phyloP scores from a whole-genome alignment of 2,329 filamentous ascomycete genomes.

The Botryotinia convoluta region DNA sequence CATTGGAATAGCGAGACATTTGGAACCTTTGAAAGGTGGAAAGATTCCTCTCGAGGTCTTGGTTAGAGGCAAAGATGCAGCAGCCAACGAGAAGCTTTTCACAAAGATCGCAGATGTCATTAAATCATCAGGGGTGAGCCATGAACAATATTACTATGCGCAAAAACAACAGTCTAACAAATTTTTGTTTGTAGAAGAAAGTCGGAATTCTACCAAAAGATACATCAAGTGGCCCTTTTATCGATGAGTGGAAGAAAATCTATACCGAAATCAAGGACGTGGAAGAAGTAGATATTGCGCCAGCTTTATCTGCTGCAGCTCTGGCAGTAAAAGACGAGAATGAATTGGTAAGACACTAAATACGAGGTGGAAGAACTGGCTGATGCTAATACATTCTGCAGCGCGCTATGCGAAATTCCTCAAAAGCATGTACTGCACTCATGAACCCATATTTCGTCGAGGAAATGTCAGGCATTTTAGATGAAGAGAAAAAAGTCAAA shows the following conservation, averaged over 20 bases:
- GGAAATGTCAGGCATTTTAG: slow-evolving; percentile 94
- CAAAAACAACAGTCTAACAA: slow-evolving; percentile 20
- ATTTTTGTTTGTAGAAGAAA: slow-evolving; percentile 63
- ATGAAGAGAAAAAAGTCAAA: slow-evolving; percentile 95
- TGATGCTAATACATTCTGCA: slow-evolving; percentile 35
- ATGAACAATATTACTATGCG: slow-evolving; percentile 7
- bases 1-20: slow-evolving; percentile 70
- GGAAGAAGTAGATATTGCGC: slow-evolving; percentile 82
- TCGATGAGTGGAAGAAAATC: slow-evolving; percentile 91
- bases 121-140: slow-evolving; percentile 77
- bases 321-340: slow-evolving; percentile 94
- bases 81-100: slow-evolving; percentile 89
- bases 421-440: slow-evolving; percentile 87
- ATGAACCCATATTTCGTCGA: slow-evolving; percentile 98
- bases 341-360: slow-evolving; percentile 59
- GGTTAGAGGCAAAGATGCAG: slow-evolving; percentile 85
- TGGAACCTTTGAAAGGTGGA: slow-evolving; percentile 87
- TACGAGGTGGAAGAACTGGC: slow-evolving; percentile 13
- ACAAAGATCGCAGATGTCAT: slow-evolving; percentile 80
- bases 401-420: slow-evolving; percentile 90
- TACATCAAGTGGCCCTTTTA: slow-evolving; percentile 79
- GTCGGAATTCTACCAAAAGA: slow-evolving; percentile 85
- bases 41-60: slow-evolving; percentile 91
- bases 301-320: slow-evolving; percentile 76
- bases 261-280: slow-evolving; percentile 78